Conservation (phyloP, 2,329 filamentous ascomycete species). For the Calonectria pteridis region DNA sequence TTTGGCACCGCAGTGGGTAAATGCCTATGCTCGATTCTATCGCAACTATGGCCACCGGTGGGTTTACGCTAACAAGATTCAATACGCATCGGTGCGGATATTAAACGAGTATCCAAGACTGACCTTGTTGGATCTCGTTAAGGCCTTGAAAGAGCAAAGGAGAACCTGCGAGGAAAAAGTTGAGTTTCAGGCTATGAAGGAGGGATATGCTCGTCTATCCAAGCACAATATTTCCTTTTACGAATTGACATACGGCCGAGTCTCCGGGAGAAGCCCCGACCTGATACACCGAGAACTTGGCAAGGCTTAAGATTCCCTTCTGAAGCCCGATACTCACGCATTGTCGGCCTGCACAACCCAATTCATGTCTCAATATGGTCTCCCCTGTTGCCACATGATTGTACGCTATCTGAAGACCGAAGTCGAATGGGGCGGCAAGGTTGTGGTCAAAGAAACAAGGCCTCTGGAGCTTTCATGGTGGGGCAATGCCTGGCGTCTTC, state of each 20-base stretch:
- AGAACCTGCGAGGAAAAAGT: background rate
- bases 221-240: background rate
- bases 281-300: background rate
- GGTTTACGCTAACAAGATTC: background rate
- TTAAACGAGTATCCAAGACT: background rate
- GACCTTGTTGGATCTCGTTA: background rate
- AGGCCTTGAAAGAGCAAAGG: background rate
- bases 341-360: background rate
- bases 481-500: background rate
- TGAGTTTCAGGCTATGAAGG: background rate
- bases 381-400: background rate
- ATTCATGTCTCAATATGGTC: background rate
- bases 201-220: background rate
- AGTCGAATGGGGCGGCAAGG: background rate
- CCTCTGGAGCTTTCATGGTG: background rate
- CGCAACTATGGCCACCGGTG: background rate
- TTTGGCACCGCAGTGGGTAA: background rate
- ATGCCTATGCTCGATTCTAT: background rate
- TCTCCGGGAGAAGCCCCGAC: background rate
- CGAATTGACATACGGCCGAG: no score
- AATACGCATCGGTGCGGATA: background rate
- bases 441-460: background rate
- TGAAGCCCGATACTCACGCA: background rate
- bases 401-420: background rate
- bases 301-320: background rate